Base-by-base conservation (phyloP, 2,329 filamentous ascomycete genomes). In the Microdochium trichocladiopsis region DNA sequence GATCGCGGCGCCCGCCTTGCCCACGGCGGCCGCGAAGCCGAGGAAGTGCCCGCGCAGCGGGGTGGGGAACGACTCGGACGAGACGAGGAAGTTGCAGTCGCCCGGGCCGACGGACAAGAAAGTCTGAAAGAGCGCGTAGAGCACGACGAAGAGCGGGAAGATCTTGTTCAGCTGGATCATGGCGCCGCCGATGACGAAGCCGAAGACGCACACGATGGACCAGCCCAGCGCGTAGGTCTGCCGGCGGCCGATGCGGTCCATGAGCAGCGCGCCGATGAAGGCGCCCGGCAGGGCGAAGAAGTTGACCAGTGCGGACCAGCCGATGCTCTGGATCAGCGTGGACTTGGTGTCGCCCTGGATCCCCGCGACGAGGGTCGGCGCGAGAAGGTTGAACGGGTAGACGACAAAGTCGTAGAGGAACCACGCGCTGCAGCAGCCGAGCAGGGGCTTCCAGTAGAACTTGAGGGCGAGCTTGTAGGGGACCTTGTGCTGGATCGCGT, bases 361-460 rank as follows among this genome's bases (percentile, higher is more conserved):
- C 3, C 67, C 61, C 25, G 69, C 58, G 53, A 77, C 67, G 57
- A 76, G 75, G 3, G 68, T 70, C 0, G 57, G 54, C 1, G 57
- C 55, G 10, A 62, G 54, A 2, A 62, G 36, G 50, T 61, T 58
- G 50, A 57, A 58, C 4, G 54, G 57, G 11, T 57, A 56, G 33
- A 54, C 54, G 2, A 63, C 61, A 37, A 58, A 60, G 53, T 62
- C 63, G 56, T 66, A 67, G 31, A 80, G 69, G 61, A 81, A 81
- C 76, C 77, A 82, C 49, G 79, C 78, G 10, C 76, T 71, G 51
- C 72, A 77, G 10, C 78, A 79, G 10, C 79, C 77, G 28, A 77
- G 65, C 11, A 83, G 63, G 2, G 72, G 66, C 58, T 72, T 76
- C 78, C 79, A 82, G 64, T 82, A 82, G 60, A 74, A 81, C 21